phyloP scores from a whole-genome alignment of 192 early-diverging fungal genomes.

The Coemansia sp. region DNA sequence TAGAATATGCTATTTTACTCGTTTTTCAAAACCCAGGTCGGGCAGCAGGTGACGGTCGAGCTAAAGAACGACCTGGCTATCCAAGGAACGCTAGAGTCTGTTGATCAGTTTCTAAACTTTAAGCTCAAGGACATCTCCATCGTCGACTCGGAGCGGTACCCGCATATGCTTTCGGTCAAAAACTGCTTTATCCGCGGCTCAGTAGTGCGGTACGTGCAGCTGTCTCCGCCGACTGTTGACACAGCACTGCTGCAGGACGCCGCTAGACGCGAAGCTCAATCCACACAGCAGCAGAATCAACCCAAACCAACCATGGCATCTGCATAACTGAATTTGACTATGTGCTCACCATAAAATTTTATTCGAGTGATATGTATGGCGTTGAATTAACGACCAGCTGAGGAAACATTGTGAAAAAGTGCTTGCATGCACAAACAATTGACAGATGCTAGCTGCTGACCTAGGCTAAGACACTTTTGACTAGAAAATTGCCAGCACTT shows the following conservation, averaged over 20 bases:
- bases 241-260: constrained; percentile 97
- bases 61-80: constrained; percentile 98
- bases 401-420: neutral
- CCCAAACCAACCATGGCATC: constrained; percentile 22
- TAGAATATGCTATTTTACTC: constrained; percentile 91
- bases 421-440: neutral
- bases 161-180: constrained; percentile 98
- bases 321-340: constrained; percentile 7
- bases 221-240: constrained; percentile 87
- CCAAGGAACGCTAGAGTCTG: constrained; percentile 88
- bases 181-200: constrained; percentile 99
- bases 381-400: neutral
- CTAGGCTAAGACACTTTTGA: too few species aligned
- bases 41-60: constrained; percentile 93
- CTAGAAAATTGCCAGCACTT: too few species aligned
- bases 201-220: constrained; percentile 94
- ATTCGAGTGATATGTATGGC: neutral
- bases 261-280: constrained; percentile 83
- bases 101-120: constrained; percentile 99
- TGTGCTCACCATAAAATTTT: neutral
- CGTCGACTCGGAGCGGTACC: constrained; percentile 81
- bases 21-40: constrained; percentile 99
- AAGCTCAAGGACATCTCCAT: constrained; percentile 93
- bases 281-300: constrained; percentile 39
- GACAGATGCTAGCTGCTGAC: neutral